Base-by-base conservation (phyloP, 805 yeast species). In the Candida tibetensis region DNA sequence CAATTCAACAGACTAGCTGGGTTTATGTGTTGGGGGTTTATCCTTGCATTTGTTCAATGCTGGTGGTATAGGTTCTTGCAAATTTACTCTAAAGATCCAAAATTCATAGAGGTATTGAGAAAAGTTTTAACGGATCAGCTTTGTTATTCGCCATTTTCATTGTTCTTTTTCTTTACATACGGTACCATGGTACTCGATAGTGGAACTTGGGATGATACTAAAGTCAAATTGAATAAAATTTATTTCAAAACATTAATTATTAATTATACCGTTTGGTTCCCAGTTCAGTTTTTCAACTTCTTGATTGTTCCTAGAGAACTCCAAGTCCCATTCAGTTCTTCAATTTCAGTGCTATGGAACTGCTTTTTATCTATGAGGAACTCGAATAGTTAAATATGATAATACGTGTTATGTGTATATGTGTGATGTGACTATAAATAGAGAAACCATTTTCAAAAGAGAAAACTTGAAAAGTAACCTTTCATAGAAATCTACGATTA, bases 251-350 rank as follows among this genome's bases (percentile, higher is more conserved):
- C 95, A 0, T 60, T 84, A 39, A 74, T 80, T 25, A 77, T 77
- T 42, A 85, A 84, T 52, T 82, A 77, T 55, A 65, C 82, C 41
- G 76, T 85, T n/a, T 85, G 95, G 95, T 85, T 87, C 37, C 77
- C 85, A 7, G 89, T 84, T 15, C 95, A 85, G 51, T 80, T 85
- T 45, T 66, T 85, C 46, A 85, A 85, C 51, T 85, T 85, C 49
- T 66, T 82, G 38, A 53, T 82, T 2, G 75, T 85, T 60, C 91
- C 91, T 1, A 70, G 78, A 42, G 71, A 71, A 42, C 76, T 80
- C 48, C 98, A 91, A 60, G 95, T 91, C 4, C 96, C 97, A 0
- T 91, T 93, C 58, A 82, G 95, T 39, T 83, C 93, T 6, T 85
- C 64, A 14, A 69, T 93, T 4, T 91, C 95, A 19, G 95, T 91